A percentile compares a stretch with the other conserved stretches of the same genome.
These are phyloP conservation scores for Daldinia childiae DNA, from an alignment of 495 filamentous ascomycete species.

Conservation along the genomic window DNA sequence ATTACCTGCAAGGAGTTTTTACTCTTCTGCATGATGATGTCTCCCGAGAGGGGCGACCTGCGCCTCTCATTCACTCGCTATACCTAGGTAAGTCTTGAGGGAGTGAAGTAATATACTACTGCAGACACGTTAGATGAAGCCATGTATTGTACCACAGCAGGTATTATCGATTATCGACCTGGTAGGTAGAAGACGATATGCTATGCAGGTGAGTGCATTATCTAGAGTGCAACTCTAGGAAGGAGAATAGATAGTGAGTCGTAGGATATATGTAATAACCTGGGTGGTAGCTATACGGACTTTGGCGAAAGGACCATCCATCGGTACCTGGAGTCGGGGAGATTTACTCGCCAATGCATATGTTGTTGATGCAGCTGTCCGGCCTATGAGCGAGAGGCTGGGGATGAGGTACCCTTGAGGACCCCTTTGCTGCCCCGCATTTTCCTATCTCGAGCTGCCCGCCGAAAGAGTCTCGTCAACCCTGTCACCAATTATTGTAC, in stretches of 20 bases:
- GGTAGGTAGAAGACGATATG: conserved; percentile 36
- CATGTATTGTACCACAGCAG: conserved; percentile 31
- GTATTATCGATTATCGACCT: conserved; percentile 39
- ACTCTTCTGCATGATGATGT: conserved; percentile 43
- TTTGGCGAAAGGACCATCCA: conserved; percentile 21
- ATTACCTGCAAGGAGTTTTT: conserved; percentile 36
- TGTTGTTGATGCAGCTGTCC: conserved; percentile 36
- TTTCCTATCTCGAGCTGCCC: conserved; percentile 37
- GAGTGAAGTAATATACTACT: conserved; percentile 26
- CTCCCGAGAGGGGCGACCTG: conserved; percentile 32
- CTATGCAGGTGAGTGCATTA: conserved; percentile 43
- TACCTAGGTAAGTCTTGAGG: conserved; percentile 35
- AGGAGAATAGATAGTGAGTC: conserved; percentile 32
- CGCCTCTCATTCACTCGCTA: conserved; percentile 19
- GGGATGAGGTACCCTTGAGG: conserved; percentile 19
- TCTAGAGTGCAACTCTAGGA: conserved; percentile 32
- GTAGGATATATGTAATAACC: conserved; percentile 23
- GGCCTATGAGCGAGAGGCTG: conserved; percentile 28
- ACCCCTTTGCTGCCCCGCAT: conserved; percentile 42
- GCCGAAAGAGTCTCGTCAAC: conserved; percentile 20
- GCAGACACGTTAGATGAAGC: conserved; percentile 29
- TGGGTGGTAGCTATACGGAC: conserved; percentile 21
- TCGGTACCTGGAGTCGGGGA: conserved; percentile 37
- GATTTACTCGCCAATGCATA: conserved; percentile 34
- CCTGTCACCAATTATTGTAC: conserved; percentile 31